phyloP scores from a whole-genome alignment of 2,329 filamentous ascomycete species.

The Colletotrichum coccodes region DNA sequence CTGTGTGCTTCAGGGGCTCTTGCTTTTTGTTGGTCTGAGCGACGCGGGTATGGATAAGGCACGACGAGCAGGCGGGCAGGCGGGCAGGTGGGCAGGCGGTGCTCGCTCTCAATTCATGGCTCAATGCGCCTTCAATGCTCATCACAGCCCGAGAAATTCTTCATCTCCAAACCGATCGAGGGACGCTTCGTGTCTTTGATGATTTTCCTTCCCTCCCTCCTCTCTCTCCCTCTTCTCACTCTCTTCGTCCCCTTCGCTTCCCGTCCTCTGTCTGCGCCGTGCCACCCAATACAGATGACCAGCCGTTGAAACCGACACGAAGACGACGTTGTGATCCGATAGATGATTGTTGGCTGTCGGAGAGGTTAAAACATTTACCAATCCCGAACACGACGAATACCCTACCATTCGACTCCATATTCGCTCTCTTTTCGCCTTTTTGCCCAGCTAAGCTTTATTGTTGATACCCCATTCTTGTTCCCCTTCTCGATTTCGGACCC shows the following conservation, averaged over 20 bases:
- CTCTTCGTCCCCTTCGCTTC: no score
- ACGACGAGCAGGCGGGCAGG: background rate
- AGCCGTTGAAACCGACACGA: conserved; percentile 2
- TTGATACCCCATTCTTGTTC: conserved; percentile 25
- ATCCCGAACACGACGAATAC: background rate
- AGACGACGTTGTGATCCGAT: background rate
- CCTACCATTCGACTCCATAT: background rate
- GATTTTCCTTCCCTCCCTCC: background rate
- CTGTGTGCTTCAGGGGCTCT: conserved; percentile 32
- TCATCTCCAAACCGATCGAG: background rate
- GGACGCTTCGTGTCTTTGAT: background rate
- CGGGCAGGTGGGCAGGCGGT: background rate
- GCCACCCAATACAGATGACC: background rate
- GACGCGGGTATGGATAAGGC: background rate
- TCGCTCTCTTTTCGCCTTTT: background rate
- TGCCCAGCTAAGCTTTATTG: conserved; percentile 17
- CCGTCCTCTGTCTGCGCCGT: background rate
- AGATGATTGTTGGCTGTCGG: background rate
- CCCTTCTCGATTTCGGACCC: background rate
- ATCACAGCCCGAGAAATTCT: conserved; percentile 13
- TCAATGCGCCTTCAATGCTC: background rate
- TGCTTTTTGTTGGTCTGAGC: conserved; percentile 25
- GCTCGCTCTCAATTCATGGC: background rate
- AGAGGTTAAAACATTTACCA: background rate
- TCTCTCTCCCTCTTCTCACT: background rate